Conservation (phyloP, 2,329 filamentous ascomycete genomes). For the Plectosphaerella plurivora region DNA sequence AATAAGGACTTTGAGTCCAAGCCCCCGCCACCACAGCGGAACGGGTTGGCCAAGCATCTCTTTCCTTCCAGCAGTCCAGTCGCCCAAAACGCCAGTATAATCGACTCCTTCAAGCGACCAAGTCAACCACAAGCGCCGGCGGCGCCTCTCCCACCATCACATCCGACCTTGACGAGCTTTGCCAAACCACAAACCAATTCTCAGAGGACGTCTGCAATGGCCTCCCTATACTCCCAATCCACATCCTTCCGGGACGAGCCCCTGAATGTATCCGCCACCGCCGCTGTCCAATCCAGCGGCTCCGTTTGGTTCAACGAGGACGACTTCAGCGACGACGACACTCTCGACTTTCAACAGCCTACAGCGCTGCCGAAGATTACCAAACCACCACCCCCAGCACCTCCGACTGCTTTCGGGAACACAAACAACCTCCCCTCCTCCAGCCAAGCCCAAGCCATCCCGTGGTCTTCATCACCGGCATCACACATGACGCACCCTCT, state of each 20-base stretch:
- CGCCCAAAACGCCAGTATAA: conserved; percentile 40
- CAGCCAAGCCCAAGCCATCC: conserved; percentile 31
- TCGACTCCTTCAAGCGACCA: conserved; percentile 42
- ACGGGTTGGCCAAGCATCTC: conserved; percentile 42
- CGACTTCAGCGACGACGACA: conserved; percentile 81
- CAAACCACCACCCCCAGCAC: conserved; percentile 20
- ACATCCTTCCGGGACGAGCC: conserved; percentile 43
- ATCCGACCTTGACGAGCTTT: conserved; percentile 1
- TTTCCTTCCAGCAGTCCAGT: conserved; percentile 54
- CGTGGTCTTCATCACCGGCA: conserved; percentile 69
- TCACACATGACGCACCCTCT: conserved; percentile 39
- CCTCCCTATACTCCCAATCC: conserved; percentile 37
- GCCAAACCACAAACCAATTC: conserved; percentile 1
- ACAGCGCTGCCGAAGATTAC: conserved; percentile 35
- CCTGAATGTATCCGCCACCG: conserved; percentile 11
- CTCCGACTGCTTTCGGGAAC: conserved; percentile 12
- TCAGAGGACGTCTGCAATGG: conserved; percentile 24
- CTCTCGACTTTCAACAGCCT: conserved; percentile 63
- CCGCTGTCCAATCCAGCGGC: conserved; percentile 18
- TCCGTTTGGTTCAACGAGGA: conserved; percentile 66
- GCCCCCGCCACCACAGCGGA: conserved; percentile 24
- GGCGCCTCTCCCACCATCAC: conserved; percentile 9
- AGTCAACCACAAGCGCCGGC: conserved; percentile 23
- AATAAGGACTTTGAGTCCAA: conserved; percentile 33
- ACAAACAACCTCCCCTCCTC: conserved; percentile 9